Base-by-base conservation (phyloP, 208 protist genomes). In the Trypanosoma avium region DNA sequence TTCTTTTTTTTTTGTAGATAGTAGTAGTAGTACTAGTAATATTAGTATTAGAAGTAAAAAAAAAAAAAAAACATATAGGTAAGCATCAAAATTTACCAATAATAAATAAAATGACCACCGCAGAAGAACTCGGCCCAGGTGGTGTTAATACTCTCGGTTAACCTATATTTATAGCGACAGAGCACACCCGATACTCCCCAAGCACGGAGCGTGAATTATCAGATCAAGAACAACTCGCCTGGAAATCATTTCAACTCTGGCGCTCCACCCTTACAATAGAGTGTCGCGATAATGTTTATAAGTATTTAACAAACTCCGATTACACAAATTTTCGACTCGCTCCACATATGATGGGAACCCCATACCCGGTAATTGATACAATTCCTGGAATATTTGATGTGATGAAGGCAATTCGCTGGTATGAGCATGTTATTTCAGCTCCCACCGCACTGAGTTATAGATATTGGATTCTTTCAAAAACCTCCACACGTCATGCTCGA, bases 201-300 rank as follows among this genome's bases (percentile, higher is more conserved):
- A 84, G 73, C 29, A 67, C 57, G 7, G 76, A 96, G 17, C 77
- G 84, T 43, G 81, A 93, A 49, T 77, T 96, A 29, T 90, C 84
- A 0, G 87, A 96, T 40, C 83, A 93, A 70, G 83, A 96, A 73
- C 61, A 91, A 63, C 73, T 96, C 13, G 83, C 84, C 35, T 93
- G 86, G 87, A 96, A 93, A 75, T 86, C 85, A 10, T 96, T 92
- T 54, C 84, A 93, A 77, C 74, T 96, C 3, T 96, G 86, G 84
- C 82, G 84, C 29, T 77, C 85, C 2, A 84, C 86, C 9, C 67
- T 88, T 24, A 79, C 78, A 1, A 78, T 96, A 15, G 82, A 93
- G 57, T 82, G 90, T 0, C 90, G 90, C 47, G 82, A 96, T 62
- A 76, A 63, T 32, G 79, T 96, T 15, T 96, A 93, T 67, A 58